A percentile compares a stretch with the other conserved stretches of the same genome.
These are phyloP conservation scores for Graphilbum sp. DNA, from an alignment of 2,329 filamentous ascomycete genomes.

Conservation along the genomic window DNA sequence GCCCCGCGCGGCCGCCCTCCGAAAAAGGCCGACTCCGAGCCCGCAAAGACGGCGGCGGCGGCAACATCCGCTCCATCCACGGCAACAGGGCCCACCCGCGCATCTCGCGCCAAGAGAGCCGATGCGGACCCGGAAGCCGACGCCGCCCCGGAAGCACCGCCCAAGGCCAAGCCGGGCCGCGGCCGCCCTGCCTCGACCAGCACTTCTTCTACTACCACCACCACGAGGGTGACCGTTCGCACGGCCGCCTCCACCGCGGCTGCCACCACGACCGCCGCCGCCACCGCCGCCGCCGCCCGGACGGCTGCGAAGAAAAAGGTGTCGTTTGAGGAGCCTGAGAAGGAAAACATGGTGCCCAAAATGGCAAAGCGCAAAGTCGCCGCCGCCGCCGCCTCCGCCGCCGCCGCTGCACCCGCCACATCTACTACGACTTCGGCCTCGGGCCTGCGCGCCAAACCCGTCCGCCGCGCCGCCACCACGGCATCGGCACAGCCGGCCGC, in stretches of 20 bases:
- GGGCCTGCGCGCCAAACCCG: conserved; percentile 19
- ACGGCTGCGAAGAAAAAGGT: conserved; percentile 39
- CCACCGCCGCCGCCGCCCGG: conserved; percentile 22
- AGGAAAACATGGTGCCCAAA: conserved; percentile 40
- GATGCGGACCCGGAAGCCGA: background rate
- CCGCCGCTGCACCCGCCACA: conserved; percentile 2
- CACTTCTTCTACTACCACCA: conserved; percentile 1
- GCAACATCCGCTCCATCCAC: background rate
- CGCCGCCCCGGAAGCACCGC: background rate
- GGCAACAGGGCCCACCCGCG: background rate
- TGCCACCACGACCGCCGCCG: conserved; percentile 21
- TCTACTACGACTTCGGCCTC: conserved; percentile 1
- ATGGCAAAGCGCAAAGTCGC: conserved; percentile 18
- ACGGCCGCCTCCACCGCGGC: conserved; percentile 18
- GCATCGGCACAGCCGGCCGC: background rate
- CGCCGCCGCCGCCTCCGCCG: conserved; percentile 8
- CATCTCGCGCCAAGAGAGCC: background rate
- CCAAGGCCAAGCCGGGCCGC: conserved; percentile 12
- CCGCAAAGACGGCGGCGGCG: background rate
- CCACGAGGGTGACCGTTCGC: conserved; percentile 21
- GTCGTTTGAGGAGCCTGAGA: conserved; percentile 47
- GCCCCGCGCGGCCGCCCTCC: conserved; percentile 2
- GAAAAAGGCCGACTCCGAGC: conserved; percentile 1
- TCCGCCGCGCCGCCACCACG: conserved; percentile 3
- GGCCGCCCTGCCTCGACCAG: conserved; percentile 10